Base-by-base conservation (phyloP, 495 filamentous ascomycete species). In the Astrothelium subdiscretum region DNA sequence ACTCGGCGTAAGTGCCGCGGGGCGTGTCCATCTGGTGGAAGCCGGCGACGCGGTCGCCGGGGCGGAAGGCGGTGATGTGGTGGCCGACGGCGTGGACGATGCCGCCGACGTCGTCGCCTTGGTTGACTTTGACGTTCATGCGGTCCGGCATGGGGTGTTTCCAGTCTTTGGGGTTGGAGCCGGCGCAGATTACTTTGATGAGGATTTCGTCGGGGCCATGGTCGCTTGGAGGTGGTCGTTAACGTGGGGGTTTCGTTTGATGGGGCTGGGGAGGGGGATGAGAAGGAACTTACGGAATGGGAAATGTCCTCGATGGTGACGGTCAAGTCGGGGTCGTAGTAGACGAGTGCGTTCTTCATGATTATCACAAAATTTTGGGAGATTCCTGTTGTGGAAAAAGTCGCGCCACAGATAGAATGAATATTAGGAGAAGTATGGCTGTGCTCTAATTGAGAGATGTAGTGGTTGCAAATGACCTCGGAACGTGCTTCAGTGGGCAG, bases 81-180 rank as follows among this genome's bases (percentile, higher is more conserved):
- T 27, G n/a, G 22, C 66, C 66, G 18, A 68, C 63, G 32, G 66
- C 63, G 4, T 59, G 31, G 38, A 68, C 60, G 35, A 60, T 42
- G 40, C 66, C 66, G 38, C 43, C 63, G 22, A 62, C 58, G 43
- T 68, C 66, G 42, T 68, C 66, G 20, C 66, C 63, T 32, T 59
- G 43, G 43, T 68, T 68, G 35, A 58, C 18, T 44, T 63, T 52
- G 57, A 26, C 42, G 32, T 64, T 57, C 31, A 57, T 31, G 1
- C 38, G 63, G 32, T 66, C 32, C 13, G 61, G 63, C 32, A 42
- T 42, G 5, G 48, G 48, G 24, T 54, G 48, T 42, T 62, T 61
- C 27, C 40, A 69, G 59, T 69, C 67, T 51, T 69, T 69, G 18
- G 67, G 67, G 43, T 69, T 69, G 31, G 65, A 57, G 12, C 65